phyloP scores from a whole-genome alignment of 2,329 filamentous ascomycete genomes.

The Aureobasidium sp. region DNA sequence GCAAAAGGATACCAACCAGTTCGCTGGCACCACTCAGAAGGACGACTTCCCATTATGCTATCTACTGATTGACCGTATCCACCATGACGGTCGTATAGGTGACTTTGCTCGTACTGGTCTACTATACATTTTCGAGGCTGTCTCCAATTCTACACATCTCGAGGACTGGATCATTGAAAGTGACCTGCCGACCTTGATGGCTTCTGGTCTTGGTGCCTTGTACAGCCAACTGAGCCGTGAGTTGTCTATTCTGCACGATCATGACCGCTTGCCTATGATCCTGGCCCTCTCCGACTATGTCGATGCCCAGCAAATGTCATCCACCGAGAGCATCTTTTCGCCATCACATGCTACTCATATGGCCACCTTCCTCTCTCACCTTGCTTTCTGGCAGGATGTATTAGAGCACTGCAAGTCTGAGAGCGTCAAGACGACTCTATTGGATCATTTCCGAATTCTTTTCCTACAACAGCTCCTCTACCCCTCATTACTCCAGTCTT shows the following conservation, averaged over 20 bases:
- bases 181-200: constrained; percentile 94
- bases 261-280: constrained; percentile 69
- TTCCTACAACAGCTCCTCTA: constrained; percentile 95
- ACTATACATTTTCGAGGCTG: constrained; percentile 91
- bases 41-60: constrained; percentile 96
- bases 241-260: constrained; percentile 69
- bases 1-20: constrained; percentile 52
- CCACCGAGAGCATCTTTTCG: constrained; percentile 66
- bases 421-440: constrained; percentile 83
- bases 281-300: constrained; percentile 84
- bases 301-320: constrained; percentile 58
- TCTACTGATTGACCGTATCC: constrained; percentile 90
- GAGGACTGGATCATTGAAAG: constrained; percentile 98
- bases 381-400: constrained; percentile 97
- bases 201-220: constrained; percentile 76
- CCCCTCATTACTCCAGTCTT: constrained; percentile 90
- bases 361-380: constrained; percentile 86
- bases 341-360: constrained; percentile 75
- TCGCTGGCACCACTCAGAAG: constrained; percentile 74
- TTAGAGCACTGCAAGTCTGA: constrained; percentile 87
- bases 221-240: constrained; percentile 66
- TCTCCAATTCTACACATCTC: constrained; percentile 68
- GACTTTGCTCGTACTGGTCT: constrained; percentile 93
- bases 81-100: constrained; percentile 90
- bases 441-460: constrained; percentile 95